Conservation (phyloP, 371 early-diverging fungal species). For the Mucor racemosus region DNA sequence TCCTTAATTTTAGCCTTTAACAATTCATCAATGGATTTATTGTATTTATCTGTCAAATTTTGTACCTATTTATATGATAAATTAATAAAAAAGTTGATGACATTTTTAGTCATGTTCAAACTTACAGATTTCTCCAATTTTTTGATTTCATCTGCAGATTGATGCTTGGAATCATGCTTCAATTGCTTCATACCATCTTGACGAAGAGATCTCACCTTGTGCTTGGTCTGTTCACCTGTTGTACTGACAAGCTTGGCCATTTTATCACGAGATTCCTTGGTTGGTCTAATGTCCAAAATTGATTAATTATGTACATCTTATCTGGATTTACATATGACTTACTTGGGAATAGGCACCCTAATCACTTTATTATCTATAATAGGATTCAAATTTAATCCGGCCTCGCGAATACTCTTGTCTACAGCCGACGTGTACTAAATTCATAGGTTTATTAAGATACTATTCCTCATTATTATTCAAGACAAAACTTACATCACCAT, state of each 20-base stretch:
- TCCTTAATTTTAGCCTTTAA: conserved; percentile 78
- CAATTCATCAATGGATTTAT: conserved; percentile 70
- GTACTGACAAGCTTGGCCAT: conserved; percentile 70
- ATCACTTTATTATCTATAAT: conserved; percentile 71
- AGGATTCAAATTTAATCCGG: conserved; percentile 85
- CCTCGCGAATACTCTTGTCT: conserved; percentile 83
- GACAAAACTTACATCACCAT: conserved; percentile 63
- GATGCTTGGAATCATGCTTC: conserved; percentile 67
- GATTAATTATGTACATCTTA: not conserved
- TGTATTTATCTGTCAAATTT: conserved; percentile 70
- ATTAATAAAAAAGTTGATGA: not conserved
- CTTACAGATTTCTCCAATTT: conserved; percentile 66
- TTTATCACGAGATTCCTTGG: conserved; percentile 81
- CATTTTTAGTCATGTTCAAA: not conserved
- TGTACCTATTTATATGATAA: conserved; percentile 60
- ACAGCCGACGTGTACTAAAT: conserved; percentile 67
- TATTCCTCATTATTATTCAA: not conserved
- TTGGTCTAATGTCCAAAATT: conserved; percentile 51
- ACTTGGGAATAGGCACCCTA: conserved; percentile 89
- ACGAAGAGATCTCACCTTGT: conserved; percentile 68
- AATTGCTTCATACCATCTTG: conserved; percentile 79
- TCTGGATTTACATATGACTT: conserved; percentile 27
- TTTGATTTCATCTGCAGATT: conserved; percentile 65
- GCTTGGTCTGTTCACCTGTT: conserved; percentile 74
- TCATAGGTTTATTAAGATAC: too few species aligned